Conservation (phyloP, 306 rosid genomes). For the Inga oerstediana region DNA sequence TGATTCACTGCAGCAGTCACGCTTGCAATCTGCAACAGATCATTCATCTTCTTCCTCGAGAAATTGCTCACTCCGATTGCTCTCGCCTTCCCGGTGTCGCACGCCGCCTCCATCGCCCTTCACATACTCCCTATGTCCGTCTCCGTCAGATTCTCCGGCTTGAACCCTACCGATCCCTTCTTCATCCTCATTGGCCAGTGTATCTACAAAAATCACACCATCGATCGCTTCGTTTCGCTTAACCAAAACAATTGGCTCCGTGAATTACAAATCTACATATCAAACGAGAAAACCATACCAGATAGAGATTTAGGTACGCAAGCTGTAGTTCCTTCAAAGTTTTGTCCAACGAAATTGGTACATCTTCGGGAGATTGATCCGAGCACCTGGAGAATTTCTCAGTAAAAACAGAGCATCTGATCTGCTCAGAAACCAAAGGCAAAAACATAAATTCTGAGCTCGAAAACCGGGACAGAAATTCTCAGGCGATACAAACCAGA, state of each 20-base stretch:
- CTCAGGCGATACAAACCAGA: slow-evolving; percentile 47
- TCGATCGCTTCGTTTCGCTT: background rate
- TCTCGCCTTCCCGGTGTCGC: slow-evolving; percentile 56
- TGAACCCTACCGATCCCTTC: slow-evolving; percentile 43
- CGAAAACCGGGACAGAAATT: background rate
- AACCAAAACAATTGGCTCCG: no score
- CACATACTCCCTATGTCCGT: slow-evolving; percentile 65
- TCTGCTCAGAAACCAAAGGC: slow-evolving; percentile 18
- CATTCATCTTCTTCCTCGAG: slow-evolving; percentile 55
- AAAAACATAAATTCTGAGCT: background rate
- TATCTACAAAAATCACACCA: slow-evolving; percentile 35
- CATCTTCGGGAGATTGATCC: slow-evolving; percentile 58
- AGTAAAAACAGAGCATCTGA: slow-evolving; percentile 4
- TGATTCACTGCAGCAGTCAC: slow-evolving; percentile 60
- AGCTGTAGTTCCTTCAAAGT: slow-evolving; percentile 56
- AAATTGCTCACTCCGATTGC: slow-evolving; percentile 77
- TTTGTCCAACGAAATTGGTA: slow-evolving; percentile 50
- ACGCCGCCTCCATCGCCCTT: slow-evolving; percentile 66
- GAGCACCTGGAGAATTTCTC: slow-evolving; percentile 37
- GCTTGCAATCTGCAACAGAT: slow-evolving; percentile 45
- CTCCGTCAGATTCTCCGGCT: slow-evolving; percentile 42
- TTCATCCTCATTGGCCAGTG: slow-evolving; percentile 67
- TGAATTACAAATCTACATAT: no score
- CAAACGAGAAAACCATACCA: slow-evolving; percentile 19
- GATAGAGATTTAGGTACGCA: slow-evolving; percentile 65